Conservation (phyloP, 495 filamentous ascomycete species). For the Aspergillus affinis region DNA sequence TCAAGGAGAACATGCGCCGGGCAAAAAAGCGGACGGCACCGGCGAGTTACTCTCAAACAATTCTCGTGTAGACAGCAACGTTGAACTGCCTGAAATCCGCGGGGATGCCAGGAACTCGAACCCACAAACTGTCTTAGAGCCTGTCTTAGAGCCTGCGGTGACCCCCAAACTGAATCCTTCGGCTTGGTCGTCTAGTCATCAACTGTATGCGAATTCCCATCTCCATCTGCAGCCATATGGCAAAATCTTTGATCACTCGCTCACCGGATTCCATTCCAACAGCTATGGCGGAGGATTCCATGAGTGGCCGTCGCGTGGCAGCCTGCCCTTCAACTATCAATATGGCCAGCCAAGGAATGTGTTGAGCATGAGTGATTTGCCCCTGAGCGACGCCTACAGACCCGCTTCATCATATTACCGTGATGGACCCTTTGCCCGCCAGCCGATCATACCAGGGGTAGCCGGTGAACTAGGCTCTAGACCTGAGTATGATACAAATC, state of each 20-base stretch:
- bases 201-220: not conserved
- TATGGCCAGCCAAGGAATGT: not conserved
- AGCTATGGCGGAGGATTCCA: not conserved
- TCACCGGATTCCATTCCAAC: slow-evolving; percentile 2
- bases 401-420: not conserved
- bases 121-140: not conserved
- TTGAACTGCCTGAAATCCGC: not conserved
- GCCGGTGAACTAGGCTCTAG: too few relatives aligned
- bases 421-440: not conserved
- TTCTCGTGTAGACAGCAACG: not conserved
- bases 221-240: slow-evolving; percentile 8
- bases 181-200: not conserved
- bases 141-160: not conserved
- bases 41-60: not conserved
- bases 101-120: not conserved
- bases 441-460: not conserved
- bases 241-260: slow-evolving; percentile 14
- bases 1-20: not conserved
- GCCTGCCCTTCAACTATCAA: not conserved
- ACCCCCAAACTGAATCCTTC: not conserved
- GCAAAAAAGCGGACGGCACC: not conserved
- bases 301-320: not conserved
- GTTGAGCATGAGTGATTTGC: not conserved
- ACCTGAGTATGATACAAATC: not conserved
- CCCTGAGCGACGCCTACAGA: not conserved